Percentiles rank a stretch among this genome's conserved stretches.
Conservation (phyloP, 140 eudicot species). For the Bidens hawaiensis region DNA sequence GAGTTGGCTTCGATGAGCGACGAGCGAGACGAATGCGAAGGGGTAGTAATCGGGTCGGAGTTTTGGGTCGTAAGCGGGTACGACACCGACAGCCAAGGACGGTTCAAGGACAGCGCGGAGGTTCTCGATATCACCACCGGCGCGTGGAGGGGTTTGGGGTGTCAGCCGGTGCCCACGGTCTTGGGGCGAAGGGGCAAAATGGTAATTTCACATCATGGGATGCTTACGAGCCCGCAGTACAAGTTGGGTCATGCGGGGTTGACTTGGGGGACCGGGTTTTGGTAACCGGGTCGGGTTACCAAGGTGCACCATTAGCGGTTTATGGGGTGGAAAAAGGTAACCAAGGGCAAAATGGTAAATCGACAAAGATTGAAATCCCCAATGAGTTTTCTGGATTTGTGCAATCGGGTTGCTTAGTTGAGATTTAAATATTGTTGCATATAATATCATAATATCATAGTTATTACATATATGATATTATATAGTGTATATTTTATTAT, state of each 20-base stretch:
- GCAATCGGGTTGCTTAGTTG: constrained; percentile 73
- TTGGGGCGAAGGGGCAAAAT: constrained; percentile 34
- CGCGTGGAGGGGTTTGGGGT: constrained; percentile 62
- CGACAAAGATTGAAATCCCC: constrained; percentile 40
- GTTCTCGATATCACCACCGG: constrained; percentile 34
- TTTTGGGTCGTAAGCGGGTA: constrained; percentile 90
- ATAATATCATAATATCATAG: background rate
- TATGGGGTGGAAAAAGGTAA: constrained; percentile 23
- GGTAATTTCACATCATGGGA: constrained; percentile 54
- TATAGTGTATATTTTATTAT: too few species aligned
- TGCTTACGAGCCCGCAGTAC: constrained; percentile 40
- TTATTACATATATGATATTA: too few species aligned
- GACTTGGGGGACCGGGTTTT: constrained; percentile 49
- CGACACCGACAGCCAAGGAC: constrained; percentile 68
- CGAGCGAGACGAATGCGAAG: constrained; percentile 82
- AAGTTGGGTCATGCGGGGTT: constrained; percentile 56
- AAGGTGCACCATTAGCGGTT: constrained; percentile 57
- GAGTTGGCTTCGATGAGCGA: constrained; percentile 78
- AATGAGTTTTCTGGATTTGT: constrained; percentile 56
- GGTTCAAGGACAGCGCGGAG: constrained; percentile 61
- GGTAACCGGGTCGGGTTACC: constrained; percentile 62
- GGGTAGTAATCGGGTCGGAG: constrained; percentile 56
- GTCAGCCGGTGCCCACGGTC: constrained; percentile 65
- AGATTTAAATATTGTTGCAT: constrained; percentile 25
- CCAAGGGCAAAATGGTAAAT: constrained; percentile 57